Base-by-base conservation (phyloP, 148 eudicot species). In the Vaccinium myrtillus region DNA sequence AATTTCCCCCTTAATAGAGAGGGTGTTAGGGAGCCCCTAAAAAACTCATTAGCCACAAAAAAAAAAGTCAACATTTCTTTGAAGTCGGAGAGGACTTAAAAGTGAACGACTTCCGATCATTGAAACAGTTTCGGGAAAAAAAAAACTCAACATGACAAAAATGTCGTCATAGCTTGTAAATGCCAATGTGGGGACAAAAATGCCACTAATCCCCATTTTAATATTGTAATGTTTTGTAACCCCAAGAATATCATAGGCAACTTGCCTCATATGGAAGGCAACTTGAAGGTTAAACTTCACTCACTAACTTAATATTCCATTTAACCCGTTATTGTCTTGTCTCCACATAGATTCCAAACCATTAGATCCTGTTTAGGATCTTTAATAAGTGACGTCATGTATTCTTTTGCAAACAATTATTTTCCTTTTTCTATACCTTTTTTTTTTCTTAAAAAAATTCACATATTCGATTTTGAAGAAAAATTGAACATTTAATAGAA, bases 271-370 rank as follows among this genome's bases (percentile, higher is more conserved):
- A 70, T 53, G 27, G n/a, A 61, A 76, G 12, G 51, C 82, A 59
- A 69, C 46, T 78, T 51, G 75, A 69, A 61, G 48, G 49, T 27
- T 70, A 79, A 77, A 69, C 49, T 51, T 77, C 81, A 83, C 78
- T 65, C 67, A 83, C 82, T 69, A 71, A 58, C 46, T 48, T 65
- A 16, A 30, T 78, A 73, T 82, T 85, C 77, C 76, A 51, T 81
- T 67, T 51, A 70, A 63, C 46, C 81, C 84, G 85, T 86, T 74
- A 90, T 83, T 86, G 85, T 80, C 81, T 75, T 30, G 32, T 30
- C 32, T 30, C 86, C 91, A 88, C 90, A 88, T 85, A 86, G 88
- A 86, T 80, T 86, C 86, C 84, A 88, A 80, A 53, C 87, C 81
- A 77, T 82, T 74, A 80, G 25, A 21, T 21, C 67, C 0, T 59